Conservation (phyloP, 495 filamentous ascomycete genomes). For the Tuber melanosporum region DNA sequence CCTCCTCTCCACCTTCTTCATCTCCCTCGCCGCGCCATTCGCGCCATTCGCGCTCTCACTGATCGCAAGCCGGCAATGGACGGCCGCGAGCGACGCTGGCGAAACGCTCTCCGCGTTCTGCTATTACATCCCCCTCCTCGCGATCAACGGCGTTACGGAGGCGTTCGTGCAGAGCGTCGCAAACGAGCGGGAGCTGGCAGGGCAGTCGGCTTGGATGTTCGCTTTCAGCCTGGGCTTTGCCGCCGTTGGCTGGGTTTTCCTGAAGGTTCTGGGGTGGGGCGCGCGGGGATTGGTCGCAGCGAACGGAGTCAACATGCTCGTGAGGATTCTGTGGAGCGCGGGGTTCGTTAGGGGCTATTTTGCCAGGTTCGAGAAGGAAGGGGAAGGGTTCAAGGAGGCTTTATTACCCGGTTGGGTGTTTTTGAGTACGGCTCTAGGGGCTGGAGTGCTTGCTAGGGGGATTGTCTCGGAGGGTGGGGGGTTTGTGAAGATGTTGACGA, state of each 20-base stretch:
- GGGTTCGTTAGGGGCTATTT: slow-evolving; percentile 65
- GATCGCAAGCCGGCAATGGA: slow-evolving; percentile 69
- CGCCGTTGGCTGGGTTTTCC: slow-evolving; percentile 60
- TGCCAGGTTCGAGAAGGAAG: slow-evolving; percentile 36
- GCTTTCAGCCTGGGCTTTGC: slow-evolving; percentile 68
- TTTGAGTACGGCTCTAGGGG: slow-evolving; percentile 42
- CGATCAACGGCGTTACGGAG: slow-evolving; percentile 84
- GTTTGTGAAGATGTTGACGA: slow-evolving; percentile 49
- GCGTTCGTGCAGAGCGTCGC: slow-evolving; percentile 87
- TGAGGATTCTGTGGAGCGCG: slow-evolving; percentile 73
- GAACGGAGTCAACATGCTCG: slow-evolving; percentile 77
- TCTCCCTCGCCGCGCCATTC: slow-evolving; percentile 63
- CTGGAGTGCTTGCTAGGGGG: slow-evolving; percentile 39
- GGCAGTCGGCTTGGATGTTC: slow-evolving; percentile 76
- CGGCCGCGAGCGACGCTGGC: slow-evolving; percentile 51
- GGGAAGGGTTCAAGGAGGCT: slow-evolving; percentile 33
- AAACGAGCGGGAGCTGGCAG: slow-evolving; percentile 58
- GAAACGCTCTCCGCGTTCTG: slow-evolving; percentile 68
- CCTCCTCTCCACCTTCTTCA: slow-evolving; percentile 61
- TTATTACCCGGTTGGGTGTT: slow-evolving; percentile 41
- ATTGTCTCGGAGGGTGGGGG: slow-evolving; percentile 42
- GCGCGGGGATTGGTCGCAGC: slow-evolving; percentile 75
- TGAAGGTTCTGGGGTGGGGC: slow-evolving; percentile 59
- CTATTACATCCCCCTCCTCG: slow-evolving; percentile 87
- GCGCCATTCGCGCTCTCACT: slow-evolving; percentile 64